Percentiles rank a stretch among this genome's conserved stretches.
Evolutionary conservation across 768 basidiomycete species (phyloP).

Genomic region (Boletus coccyginus): DNA sequence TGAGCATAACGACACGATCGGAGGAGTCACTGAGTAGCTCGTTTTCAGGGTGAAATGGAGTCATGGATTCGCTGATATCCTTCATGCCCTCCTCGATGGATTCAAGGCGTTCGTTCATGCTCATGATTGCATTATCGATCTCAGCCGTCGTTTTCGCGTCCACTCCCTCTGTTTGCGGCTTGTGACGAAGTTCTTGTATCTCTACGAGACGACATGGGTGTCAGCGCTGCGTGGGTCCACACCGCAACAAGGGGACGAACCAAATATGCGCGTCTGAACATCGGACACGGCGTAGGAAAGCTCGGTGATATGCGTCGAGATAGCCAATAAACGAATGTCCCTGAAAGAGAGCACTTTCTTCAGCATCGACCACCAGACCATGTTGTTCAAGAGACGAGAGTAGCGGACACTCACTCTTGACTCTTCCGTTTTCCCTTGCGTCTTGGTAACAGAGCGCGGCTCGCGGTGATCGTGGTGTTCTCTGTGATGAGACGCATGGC

Average conservation of each 20-base stretch:
- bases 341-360: conserved; percentile 40
- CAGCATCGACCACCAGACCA: conserved; percentile 26
- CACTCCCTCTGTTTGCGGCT: conserved; percentile 60
- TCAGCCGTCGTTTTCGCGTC: conserved; percentile 57
- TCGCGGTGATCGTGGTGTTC: conserved; percentile 68
- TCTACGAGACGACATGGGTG: conserved; percentile 42
- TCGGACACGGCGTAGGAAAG: conserved; percentile 84
- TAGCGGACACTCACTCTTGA: conserved; percentile 57
- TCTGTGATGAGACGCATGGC: conserved; percentile 43
- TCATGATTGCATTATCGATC: conserved; percentile 81
- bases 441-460: conserved; percentile 40
- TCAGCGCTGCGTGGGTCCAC: conserved; percentile 10
- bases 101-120: conserved; percentile 76
- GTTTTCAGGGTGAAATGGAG: conserved; percentile 51
- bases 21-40: conserved; percentile 47
- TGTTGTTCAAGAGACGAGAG: conserved; percentile 16
- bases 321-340: conserved; percentile 70
- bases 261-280: conserved; percentile 89
- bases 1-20: conserved; percentile 45
- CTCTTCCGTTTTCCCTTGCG: conserved; percentile 54
- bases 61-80: conserved; percentile 60
- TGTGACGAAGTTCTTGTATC: conserved; percentile 91
- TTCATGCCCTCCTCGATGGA: conserved; percentile 70
- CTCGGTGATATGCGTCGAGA: conserved; percentile 85
- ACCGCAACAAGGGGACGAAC: conserved; percentile 37